Base-by-base conservation (phyloP, 2,329 filamentous ascomycete genomes). In the Septoria petroselini region DNA sequence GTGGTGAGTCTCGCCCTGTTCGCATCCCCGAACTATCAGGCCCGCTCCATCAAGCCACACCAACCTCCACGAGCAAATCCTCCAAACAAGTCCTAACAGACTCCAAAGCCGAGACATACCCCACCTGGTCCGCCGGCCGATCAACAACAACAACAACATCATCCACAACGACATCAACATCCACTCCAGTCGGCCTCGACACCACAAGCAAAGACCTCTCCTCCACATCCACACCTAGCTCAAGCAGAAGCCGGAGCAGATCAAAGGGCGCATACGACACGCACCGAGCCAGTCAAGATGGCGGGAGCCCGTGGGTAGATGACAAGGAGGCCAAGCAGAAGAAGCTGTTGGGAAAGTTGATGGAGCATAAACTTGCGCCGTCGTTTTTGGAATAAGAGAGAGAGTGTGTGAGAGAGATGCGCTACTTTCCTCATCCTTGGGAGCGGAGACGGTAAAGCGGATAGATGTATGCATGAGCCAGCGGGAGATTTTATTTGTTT, bases 311-410 rank as follows among this genome's bases (percentile, higher is more conserved):
- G 14, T 41, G 46, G 21, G 37, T 38, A 9, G 39, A 48, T 7
- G 46, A 48, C 6, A 35, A 41, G 15, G 46, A 48, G 19, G 39
- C 30, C 15, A 34, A 41, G 14, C 46, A 48, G 5, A 42, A 42
- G 39, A 41, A 30, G 15, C n/a, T 34, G 17, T 12, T 48, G 4
- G 12, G 31, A n/a, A 48, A 37, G 23, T n/a, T 42, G 1, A 19
- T 48, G 30, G 38, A 42, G 14, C 46, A 48, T 11, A 48, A 48
- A 23, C 39, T 48, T 41, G 46, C 39, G 8, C 46, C 46, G 1
- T 42, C 29, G 6, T 48, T 48, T 21, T 35, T 48, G 46, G 30
- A 7, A 35, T 21, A 9, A 5, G 4, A 12, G 6, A 19, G 17
- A 15, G 7, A 11, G 7, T n/a, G n/a, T n/a, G n/a, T n/a, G n/a